Conservation (phyloP, 768 basidiomycete genomes). For the Lyophyllum atratum region DNA sequence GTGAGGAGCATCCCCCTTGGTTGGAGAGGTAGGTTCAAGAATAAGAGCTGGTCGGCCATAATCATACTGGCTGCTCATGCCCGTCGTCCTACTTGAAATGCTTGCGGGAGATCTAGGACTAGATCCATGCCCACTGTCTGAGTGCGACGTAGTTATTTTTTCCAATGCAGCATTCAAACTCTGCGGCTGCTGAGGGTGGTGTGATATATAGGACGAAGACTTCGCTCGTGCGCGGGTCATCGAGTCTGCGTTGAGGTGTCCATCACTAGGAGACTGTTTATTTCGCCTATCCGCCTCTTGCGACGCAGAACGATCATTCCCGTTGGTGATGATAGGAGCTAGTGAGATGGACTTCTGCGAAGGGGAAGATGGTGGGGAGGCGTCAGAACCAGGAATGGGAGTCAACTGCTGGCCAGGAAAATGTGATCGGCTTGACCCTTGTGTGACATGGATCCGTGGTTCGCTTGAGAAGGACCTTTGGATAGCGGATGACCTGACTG, state of each 20-base stretch:
- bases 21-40: conserved; percentile 28
- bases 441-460: conserved; percentile 21
- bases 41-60: conserved; percentile 23
- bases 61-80: conserved; percentile 14
- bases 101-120: conserved; percentile 25
- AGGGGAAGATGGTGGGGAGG: conserved; percentile 57
- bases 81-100: conserved; percentile 22
- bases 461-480: conserved; percentile 33
- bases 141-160: conserved; percentile 50
- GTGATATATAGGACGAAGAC: conserved; percentile 55
- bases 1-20: conserved; percentile 25
- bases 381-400: conserved; percentile 72
- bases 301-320: conserved; percentile 29
- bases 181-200: conserved; percentile 61
- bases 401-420: conserved; percentile 47
- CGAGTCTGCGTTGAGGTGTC: conserved; percentile 33
- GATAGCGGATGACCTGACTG: conserved; percentile 19
- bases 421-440: conserved; percentile 29
- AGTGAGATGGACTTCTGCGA: conserved; percentile 41
- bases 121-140: conserved; percentile 39
- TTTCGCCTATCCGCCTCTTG: conserved; percentile 36
- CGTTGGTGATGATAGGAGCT: conserved; percentile 22
- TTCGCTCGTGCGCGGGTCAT: conserved; percentile 52
- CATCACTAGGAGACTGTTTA: conserved; percentile 26
- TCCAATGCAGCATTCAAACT: conserved; percentile 75